These are phyloP conservation scores for Trichoderma lentiforme DNA, from an alignment of 2,329 filamentous ascomycete genomes.

Conservation along the genomic window DNA sequence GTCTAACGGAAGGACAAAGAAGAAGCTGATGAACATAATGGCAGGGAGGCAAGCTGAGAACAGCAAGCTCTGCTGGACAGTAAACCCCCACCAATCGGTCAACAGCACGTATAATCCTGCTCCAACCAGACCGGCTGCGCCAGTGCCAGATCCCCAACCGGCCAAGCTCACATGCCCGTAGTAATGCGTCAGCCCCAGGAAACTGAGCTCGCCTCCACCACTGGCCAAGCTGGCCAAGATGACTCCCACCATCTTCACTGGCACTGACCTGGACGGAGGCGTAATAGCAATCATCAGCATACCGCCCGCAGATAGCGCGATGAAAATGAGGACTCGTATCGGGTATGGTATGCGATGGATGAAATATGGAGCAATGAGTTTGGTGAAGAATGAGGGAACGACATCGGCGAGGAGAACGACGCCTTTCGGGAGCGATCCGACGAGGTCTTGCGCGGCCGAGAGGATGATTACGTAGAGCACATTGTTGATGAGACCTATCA, in stretches of 20 bases:
- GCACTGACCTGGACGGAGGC: constrained; percentile 62
- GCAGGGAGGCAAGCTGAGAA: constrained; percentile 74
- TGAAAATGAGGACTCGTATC: constrained; percentile 70
- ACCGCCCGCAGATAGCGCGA: constrained; percentile 70
- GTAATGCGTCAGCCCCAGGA: constrained; percentile 87
- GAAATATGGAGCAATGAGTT: constrained; percentile 88
- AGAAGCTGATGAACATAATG: constrained; percentile 85
- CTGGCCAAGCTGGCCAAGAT: constrained; percentile 80
- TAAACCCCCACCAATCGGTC: constrained; percentile 75
- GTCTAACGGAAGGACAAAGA: constrained; percentile 65
- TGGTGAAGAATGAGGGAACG: constrained; percentile 81
- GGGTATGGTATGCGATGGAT: constrained; percentile 84
- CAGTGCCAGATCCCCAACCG: constrained; percentile 89
- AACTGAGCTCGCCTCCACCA: constrained; percentile 85
- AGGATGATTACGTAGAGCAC: constrained; percentile 97
- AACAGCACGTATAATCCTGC: constrained; percentile 84
- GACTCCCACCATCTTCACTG: constrained; percentile 76
- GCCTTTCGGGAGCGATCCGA: constrained; percentile 87
- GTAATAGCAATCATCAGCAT: constrained; percentile 89
- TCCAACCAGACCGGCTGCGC: constrained; percentile 81
- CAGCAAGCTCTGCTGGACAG: constrained; percentile 70
- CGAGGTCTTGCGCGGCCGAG: constrained; percentile 90
- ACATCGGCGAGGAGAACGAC: constrained; percentile 92
- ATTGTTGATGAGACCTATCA: constrained; percentile 71
- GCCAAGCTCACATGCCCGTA: constrained; percentile 86